Conservation (phyloP, 1,284 basidiomycete species). For the Trichosporon sp. region DNA sequence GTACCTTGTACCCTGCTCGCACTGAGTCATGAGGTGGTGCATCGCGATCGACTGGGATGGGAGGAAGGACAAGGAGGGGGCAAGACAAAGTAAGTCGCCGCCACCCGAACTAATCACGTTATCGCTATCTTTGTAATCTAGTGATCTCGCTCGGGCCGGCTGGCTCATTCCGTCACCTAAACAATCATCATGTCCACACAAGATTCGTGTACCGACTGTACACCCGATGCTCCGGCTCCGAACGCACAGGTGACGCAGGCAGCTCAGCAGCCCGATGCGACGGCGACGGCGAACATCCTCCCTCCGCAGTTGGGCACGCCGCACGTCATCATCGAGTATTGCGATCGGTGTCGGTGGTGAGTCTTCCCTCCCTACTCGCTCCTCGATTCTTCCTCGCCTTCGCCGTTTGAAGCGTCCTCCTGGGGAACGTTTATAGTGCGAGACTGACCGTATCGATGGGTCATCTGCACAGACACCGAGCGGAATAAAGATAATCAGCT, state of each 20-base stretch:
- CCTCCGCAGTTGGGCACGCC: constrained; percentile 56
- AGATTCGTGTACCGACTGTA: background rate
- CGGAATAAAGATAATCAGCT: too few species aligned
- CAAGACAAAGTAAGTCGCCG: background rate
- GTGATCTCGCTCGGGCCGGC: background rate
- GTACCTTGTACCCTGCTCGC: background rate
- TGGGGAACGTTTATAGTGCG: too few species aligned
- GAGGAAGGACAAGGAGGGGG: background rate
- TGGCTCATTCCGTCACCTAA: background rate
- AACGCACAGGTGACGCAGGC: background rate
- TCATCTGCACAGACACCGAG: too few species aligned
- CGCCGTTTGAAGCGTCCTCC: constrained; percentile 13
- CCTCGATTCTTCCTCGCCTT: constrained; percentile 1
- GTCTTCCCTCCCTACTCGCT: constrained; percentile 31
- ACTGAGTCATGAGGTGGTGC: too few species aligned
- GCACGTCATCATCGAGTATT: constrained; percentile 66
- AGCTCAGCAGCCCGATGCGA: background rate
- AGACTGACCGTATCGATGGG: too few species aligned
- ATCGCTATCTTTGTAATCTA: background rate
- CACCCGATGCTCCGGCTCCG: background rate
- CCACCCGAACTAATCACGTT: background rate
- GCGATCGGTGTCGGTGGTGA: constrained; percentile 62
- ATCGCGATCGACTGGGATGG: background rate
- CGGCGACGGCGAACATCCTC: constrained; percentile 49
- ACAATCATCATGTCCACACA: background rate